Base-by-base conservation (phyloP, 345 rosid genomes). In the Leavenworthia alabamica region DNA sequence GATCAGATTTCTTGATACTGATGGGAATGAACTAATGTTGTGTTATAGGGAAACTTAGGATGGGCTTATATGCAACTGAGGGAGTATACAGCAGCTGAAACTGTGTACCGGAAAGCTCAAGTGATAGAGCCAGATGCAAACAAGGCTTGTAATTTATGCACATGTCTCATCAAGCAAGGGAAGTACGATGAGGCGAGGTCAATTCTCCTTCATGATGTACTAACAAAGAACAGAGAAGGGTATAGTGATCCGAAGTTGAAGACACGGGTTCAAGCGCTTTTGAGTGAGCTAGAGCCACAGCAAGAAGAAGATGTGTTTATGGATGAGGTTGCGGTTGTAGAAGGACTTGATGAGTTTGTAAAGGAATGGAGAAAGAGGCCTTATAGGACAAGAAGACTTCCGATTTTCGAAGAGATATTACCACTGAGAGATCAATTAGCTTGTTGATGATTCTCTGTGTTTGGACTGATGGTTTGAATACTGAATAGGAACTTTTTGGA, bases 31-130 rank as follows among this genome's bases (percentile, higher is more conserved):
- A 1, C 40, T 49, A 9, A 6, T 54, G 20, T 48, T 33, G 56
- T 61, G 41, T 60, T 36, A 7, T 70, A 86, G 99, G 99, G 97
- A 15, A 89, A 89, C 77, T 79, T 93, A 64, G 97, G 95, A 5
- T 93, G 95, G 97, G 99, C 99, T 33, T 86, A 93, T 62, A 89
- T 89, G 97, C 99, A 89, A 52, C 79, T 81, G 60, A 70, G 20
- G 3, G 85, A 87, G 64, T 89, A 68, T 44, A 13, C 75, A 33
- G 78, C 95, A 1, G 99, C 96, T 4, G 96, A 93, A 71, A 79
- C 67, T 0, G 88, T 85, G 42, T 93, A 84, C 60, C 56, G 74
- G 28, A 84, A 86, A 67, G 95, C 99, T 52, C 96, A 86, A 66
- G 43, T 77, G 67, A 79, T 89, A 0, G 97, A 93, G 39, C 90